Conservation (phyloP, 306 rosid species). For the Malus sieversii region DNA sequence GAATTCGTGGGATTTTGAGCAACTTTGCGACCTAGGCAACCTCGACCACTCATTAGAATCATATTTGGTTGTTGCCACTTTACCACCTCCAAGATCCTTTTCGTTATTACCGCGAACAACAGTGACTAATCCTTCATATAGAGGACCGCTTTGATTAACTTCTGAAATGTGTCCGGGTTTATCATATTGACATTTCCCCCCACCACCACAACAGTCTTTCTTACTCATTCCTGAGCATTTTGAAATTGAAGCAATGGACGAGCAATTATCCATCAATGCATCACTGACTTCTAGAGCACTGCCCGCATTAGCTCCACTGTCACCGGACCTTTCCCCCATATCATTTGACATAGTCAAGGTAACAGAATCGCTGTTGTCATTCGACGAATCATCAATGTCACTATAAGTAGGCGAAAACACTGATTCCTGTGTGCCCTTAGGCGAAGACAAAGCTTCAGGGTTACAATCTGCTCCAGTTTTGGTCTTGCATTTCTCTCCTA, state of each 20-base stretch:
- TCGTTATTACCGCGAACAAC: constrained; percentile 20
- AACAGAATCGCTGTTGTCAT: constrained; percentile 9
- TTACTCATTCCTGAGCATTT: constrained; percentile 3
- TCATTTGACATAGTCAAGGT: constrained; percentile 1
- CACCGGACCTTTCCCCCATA: constrained; percentile 6
- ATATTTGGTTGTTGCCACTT: constrained; percentile 18
- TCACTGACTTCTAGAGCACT: constrained; percentile 17
- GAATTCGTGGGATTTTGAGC: constrained; percentile 34
- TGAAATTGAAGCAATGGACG: constrained; percentile 7
- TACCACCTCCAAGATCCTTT: constrained; percentile 8
- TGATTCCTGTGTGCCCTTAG: constrained; percentile 19
- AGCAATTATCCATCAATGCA: constrained; percentile 20
- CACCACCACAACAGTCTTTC: constrained; percentile 8
- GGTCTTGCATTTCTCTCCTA: constrained; percentile 14
- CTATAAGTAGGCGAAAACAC: constrained; percentile 17
- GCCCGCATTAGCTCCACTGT: not conserved
- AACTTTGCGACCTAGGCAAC: constrained; percentile 27
- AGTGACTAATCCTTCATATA: constrained; percentile 20
- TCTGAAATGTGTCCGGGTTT: constrained; percentile 14
- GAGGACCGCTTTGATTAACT: constrained; percentile 5
- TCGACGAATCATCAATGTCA: constrained; percentile 5
- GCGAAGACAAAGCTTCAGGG: constrained; percentile 5
- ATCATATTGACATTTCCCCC: constrained; percentile 14
- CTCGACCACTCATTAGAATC: constrained; percentile 16
- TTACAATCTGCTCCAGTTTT: constrained; percentile 1